Percentiles rank a stretch among this genome's conserved stretches.
Evolutionary conservation across 2,329 filamentous ascomycete species (phyloP).

Genomic region (Chaetomium sp.): DNA sequence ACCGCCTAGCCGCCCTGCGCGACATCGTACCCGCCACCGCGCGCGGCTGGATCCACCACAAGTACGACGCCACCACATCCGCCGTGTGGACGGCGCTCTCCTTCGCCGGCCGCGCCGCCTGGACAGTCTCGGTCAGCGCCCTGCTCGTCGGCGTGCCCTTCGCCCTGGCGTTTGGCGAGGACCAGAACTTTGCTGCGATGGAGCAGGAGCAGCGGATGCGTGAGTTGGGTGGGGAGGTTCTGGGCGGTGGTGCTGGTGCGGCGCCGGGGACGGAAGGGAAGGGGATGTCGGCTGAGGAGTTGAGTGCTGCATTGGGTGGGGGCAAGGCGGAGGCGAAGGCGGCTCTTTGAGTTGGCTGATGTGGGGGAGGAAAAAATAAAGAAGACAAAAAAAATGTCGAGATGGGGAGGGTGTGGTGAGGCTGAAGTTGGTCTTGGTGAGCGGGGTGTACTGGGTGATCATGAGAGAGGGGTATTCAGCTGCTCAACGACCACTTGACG

Average conservation of each 20-base stretch:
- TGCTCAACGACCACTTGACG: no score
- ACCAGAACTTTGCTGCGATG: constrained; percentile 96
- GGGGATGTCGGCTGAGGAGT: constrained; percentile 39
- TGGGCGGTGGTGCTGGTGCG: constrained; percentile 44
- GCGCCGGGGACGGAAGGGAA: constrained; percentile 21
- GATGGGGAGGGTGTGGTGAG: neutral
- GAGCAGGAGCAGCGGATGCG: constrained; percentile 96
- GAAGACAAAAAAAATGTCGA: neutral
- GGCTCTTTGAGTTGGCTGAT: constrained; percentile 38
- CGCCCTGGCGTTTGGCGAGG: constrained; percentile 86
- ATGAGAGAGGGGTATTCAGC: neutral
- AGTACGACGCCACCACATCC: constrained; percentile 46
- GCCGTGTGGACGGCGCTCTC: constrained; percentile 55
- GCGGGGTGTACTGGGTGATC: neutral
- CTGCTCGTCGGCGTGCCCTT: constrained; percentile 89
- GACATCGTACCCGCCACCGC: constrained; percentile 71
- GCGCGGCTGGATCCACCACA: constrained; percentile 60
- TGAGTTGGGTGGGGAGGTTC: constrained; percentile 73
- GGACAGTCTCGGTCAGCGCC: constrained; percentile 84
- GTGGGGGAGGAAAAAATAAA: neutral
- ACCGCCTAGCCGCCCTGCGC: constrained; percentile 65
- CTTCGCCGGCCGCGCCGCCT: constrained; percentile 80
- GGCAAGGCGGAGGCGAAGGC: constrained; percentile 34
- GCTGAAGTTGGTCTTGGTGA: no score
- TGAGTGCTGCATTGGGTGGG: constrained; percentile 39